These are phyloP conservation scores for Cytospora schulzeri DNA, from an alignment of 2,329 filamentous ascomycete species.

Conservation along the genomic window DNA sequence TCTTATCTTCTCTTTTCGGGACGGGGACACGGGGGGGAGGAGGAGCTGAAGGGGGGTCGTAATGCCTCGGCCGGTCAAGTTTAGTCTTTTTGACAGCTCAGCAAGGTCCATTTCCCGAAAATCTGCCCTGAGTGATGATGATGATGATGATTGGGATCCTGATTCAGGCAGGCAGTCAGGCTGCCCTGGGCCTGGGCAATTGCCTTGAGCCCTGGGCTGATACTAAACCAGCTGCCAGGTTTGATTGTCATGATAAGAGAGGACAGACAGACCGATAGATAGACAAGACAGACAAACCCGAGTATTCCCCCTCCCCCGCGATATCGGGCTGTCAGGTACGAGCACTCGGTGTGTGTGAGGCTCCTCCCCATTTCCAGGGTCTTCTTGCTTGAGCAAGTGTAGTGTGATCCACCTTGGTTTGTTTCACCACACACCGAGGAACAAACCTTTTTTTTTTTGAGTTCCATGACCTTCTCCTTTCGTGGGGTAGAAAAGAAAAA, in stretches of 20 bases:
- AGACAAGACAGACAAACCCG: too few relatives aligned
- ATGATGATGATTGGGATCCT: not conserved
- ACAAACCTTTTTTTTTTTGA: not conserved
- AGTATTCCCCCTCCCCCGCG: too few relatives aligned
- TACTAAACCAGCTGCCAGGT: not conserved
- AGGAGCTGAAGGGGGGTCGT: too few relatives aligned
- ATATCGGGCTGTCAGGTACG: too few relatives aligned
- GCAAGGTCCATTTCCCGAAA: not conserved
- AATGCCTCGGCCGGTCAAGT: not conserved
- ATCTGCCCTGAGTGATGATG: not conserved
- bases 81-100: not conserved
- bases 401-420: not conserved
- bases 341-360: too few relatives aligned
- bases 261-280: too few relatives aligned
- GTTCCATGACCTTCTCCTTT: not conserved
- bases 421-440: not conserved
- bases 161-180: too few relatives aligned
- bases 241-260: too few relatives aligned
- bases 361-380: not conserved
- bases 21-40: too few relatives aligned
- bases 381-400: too few relatives aligned
- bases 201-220: not conserved
- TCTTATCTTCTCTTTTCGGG: not conserved
- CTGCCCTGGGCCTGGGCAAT: too few relatives aligned
- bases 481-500: not conserved